Evolutionary conservation across 306 rosid species (phyloP).

Genomic region (Quercus rubra): DNA sequence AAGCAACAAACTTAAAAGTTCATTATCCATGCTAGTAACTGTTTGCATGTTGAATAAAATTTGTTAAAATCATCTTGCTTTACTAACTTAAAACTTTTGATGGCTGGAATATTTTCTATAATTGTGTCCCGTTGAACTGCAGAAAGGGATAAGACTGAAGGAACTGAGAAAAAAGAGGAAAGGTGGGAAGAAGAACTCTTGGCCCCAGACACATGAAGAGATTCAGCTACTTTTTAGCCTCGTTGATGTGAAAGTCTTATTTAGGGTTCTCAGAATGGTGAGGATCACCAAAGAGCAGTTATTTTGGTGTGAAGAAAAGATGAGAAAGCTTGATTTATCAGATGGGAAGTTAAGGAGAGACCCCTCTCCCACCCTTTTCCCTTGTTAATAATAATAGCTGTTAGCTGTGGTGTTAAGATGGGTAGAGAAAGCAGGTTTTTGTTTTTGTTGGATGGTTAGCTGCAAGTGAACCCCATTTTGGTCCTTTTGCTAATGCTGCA

Average conservation of each 20-base stretch:
- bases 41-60: no score
- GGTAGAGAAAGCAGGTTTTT: neutral
- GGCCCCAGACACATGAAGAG: slow-evolving; percentile 75
- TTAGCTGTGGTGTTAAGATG: neutral
- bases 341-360: slow-evolving; percentile 74
- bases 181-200: slow-evolving; percentile 64
- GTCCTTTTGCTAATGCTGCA: neutral
- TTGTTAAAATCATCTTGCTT: neutral
- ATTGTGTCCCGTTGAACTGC: slow-evolving; percentile 22
- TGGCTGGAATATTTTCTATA: neutral
- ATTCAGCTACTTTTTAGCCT: slow-evolving; percentile 69
- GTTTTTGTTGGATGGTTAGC: neutral
- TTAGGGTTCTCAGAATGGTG: slow-evolving; percentile 66
- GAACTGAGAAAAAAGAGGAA: slow-evolving; percentile 68
- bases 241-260: slow-evolving; percentile 58
- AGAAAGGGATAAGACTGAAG: slow-evolving; percentile 75
- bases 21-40: no score
- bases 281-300: slow-evolving; percentile 73
- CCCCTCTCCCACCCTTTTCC: slow-evolving; percentile 78
- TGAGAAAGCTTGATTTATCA: slow-evolving; percentile 66
- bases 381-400: slow-evolving; percentile 41
- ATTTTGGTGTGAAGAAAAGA: slow-evolving; percentile 93
- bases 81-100: neutral
- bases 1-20: no score
- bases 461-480: neutral